A percentile compares a stretch with the other conserved stretches of the same genome.
Conservation (phyloP, 768 basidiomycete genomes). For the Auricularia sp. region DNA sequence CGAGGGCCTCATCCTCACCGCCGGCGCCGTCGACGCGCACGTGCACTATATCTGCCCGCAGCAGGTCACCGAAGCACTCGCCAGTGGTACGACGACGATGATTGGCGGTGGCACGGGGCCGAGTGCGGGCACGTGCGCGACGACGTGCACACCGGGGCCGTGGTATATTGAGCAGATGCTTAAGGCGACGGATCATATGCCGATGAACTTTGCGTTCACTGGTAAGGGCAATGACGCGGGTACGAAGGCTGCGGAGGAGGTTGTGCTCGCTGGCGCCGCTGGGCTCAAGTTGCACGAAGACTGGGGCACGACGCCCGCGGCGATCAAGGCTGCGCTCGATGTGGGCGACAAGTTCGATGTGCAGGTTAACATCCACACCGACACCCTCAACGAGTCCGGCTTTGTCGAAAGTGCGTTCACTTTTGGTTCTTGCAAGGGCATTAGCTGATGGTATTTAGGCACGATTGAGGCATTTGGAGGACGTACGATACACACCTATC, state of each 20-base stretch:
- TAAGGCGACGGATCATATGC: constrained; percentile 77
- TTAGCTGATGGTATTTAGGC: constrained; percentile 31
- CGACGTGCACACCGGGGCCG: constrained; percentile 86
- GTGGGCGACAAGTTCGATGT: constrained; percentile 89
- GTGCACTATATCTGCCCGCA: constrained; percentile 95
- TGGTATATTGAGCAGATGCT: constrained; percentile 91
- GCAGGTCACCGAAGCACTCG: constrained; percentile 76
- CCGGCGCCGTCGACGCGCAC: constrained; percentile 87
- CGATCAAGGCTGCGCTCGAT: constrained; percentile 65
- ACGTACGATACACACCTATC: constrained; percentile 94
- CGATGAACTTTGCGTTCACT: constrained; percentile 91
- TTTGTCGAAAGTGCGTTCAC: constrained; percentile 76
- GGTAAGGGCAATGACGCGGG: constrained; percentile 95
- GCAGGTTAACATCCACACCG: constrained; percentile 94
- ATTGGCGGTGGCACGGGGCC: constrained; percentile 97
- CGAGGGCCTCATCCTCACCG: constrained; percentile 87
- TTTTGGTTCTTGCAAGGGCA: not conserved
- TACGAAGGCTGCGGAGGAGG: constrained; percentile 60
- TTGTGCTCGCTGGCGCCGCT: constrained; percentile 72
- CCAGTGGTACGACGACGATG: constrained; percentile 82
- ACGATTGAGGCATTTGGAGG: constrained; percentile 85
- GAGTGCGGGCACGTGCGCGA: constrained; percentile 79
- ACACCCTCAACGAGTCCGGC: constrained; percentile 94
- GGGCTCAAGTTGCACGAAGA: constrained; percentile 97
- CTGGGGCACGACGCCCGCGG: constrained; percentile 86